Evolutionary conservation across 2,329 filamentous ascomycete genomes (phyloP).

Genomic region (Aspergillus ochraceus): DNA sequence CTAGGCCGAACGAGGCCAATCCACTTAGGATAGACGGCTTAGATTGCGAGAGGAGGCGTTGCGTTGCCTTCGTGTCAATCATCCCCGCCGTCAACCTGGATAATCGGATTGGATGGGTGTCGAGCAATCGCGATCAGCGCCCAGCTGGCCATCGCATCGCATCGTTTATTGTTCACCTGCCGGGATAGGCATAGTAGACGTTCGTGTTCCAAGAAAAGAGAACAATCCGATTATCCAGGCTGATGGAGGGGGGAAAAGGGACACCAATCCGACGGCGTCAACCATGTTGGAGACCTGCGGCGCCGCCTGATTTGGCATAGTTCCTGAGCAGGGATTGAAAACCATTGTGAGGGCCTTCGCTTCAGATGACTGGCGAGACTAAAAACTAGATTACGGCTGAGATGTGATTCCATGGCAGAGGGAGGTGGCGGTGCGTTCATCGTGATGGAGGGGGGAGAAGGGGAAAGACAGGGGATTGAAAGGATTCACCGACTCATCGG

Average conservation of each 20-base stretch:
- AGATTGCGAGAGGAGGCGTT: not conserved
- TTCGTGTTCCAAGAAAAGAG: not conserved
- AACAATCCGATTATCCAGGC: not conserved
- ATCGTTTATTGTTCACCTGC: not conserved
- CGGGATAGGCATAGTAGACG: not conserved
- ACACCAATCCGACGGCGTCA: not conserved
- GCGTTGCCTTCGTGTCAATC: not conserved
- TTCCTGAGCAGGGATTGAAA: not conserved
- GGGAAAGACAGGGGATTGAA: not conserved
- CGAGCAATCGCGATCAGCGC: not conserved
- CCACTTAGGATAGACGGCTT: not conserved
- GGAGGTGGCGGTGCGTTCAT: not conserved
- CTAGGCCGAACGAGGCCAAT: not conserved
- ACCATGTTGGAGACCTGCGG: not conserved
- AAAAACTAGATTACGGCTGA: not conserved
- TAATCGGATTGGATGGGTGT: not conserved
- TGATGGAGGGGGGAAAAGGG: not conserved
- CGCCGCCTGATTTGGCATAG: not conserved
- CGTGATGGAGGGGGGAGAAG: not conserved
- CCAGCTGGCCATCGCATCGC: not conserved
- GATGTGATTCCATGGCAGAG: not conserved
- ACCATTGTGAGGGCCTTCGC: not conserved
- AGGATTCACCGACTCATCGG: not conserved
- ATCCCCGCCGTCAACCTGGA: too few species aligned
- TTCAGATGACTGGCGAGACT: not conserved